Conservation (phyloP, 2,329 filamentous ascomycete species). For the Arthrocladium fulminans region DNA sequence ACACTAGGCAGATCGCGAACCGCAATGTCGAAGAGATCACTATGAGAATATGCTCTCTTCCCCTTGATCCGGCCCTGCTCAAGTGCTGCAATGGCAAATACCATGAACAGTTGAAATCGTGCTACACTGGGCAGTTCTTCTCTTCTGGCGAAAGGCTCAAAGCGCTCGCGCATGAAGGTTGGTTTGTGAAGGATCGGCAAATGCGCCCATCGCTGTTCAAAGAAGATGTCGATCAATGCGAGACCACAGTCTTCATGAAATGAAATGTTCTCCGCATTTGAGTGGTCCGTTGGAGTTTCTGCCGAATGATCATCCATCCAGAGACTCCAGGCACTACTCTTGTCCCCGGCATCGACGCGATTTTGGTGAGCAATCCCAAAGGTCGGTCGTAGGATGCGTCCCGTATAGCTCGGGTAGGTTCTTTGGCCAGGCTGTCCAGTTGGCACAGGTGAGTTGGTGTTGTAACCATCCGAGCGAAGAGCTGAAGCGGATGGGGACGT, state of each 20-base stretch:
- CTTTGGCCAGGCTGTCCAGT: neutral
- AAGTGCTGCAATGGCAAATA: slow-evolving; percentile 21
- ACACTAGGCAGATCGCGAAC: slow-evolving; percentile 15
- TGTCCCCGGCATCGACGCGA: slow-evolving; percentile 9
- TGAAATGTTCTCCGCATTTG: slow-evolving; percentile 3
- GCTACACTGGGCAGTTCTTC: slow-evolving; percentile 8
- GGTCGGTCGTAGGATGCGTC: slow-evolving; percentile 7
- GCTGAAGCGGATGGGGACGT: neutral
- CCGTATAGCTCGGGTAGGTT: slow-evolving; percentile 2
- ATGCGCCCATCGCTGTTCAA: slow-evolving; percentile 24
- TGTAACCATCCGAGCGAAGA: too few species aligned
- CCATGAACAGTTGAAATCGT: slow-evolving; percentile 22
- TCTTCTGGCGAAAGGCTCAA: slow-evolving; percentile 7
- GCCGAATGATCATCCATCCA: slow-evolving; percentile 9
- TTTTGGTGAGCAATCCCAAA: slow-evolving; percentile 9
- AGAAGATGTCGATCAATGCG: slow-evolving; percentile 20
- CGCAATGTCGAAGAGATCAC: slow-evolving; percentile 12
- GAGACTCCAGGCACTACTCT: slow-evolving; percentile 9
- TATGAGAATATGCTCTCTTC: slow-evolving; percentile 2
- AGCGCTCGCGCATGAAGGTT: slow-evolving; percentile 16
- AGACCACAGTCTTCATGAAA: slow-evolving; percentile 6
- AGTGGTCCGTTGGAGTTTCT: slow-evolving; percentile 4
- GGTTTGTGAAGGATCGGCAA: slow-evolving; percentile 22
- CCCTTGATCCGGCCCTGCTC: slow-evolving; percentile 16
- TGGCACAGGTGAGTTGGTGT: neutral